Evolutionary conservation across 805 yeast genomes (phyloP), one percentile per base, ranked within the genome.

Genomic region (Metschnikowia gelsemii): DNA sequence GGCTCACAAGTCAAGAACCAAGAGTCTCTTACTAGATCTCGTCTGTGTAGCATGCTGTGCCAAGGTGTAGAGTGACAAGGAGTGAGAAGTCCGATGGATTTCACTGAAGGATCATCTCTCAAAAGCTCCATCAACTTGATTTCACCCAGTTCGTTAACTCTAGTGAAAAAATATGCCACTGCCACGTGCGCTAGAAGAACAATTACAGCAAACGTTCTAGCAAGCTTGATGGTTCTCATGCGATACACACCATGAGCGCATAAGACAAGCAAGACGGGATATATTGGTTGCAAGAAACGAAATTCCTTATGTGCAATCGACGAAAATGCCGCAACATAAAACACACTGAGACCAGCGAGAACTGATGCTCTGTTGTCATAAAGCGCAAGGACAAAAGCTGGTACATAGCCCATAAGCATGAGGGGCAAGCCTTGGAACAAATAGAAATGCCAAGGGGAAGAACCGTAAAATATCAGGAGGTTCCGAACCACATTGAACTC

Each of bases 1-100:
- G 99, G 99, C 43, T 88, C 95, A 61, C 99, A 93, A 0, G 96
- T 79, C 29, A 93, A 66, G 40, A 83, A 82, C 95, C 96, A 86
- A 9, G 76, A 73, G 0, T 58, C 51, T 13, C 44, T 25, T 1
- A 53, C 52, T 13, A 66, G 58, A 20, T 70, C 73, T 8, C 67
- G 59, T 17, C 85, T 64, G 56, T 90, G 96, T 29, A 93, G 63
- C 57, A 84, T 80, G 19, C 93, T 78, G 57, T 88, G 96, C 81
- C 93, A 86, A 2, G 99, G 99, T 0, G 97, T 91, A 0, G 98
- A 90, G 61, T 93, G 99, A 55, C 99, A 93, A 0, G 99, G 99
- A 57, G 90, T 88, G 12, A 93, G 61, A 52, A 93, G 87, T 0
- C 96, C 96, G 21, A 90, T 64, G 1, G 84, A 72, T 7, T 62